These are phyloP conservation scores for Mycena rosella DNA, from an alignment of 768 basidiomycete genomes.

Conservation along the genomic window DNA sequence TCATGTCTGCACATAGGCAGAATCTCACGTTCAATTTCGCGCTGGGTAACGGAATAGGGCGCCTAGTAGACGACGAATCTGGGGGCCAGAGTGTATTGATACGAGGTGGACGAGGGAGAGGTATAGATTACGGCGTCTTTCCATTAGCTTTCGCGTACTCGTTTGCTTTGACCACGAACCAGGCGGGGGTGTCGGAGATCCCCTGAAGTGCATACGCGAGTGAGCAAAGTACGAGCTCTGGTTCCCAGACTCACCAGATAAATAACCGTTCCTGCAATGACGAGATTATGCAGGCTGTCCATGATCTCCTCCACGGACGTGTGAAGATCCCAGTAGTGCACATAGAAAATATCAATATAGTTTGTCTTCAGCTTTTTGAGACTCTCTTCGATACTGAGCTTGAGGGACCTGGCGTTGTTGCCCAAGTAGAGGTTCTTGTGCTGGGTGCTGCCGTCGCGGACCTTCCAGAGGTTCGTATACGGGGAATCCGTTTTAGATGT, in stretches of 20 bases:
- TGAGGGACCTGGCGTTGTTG: conserved; percentile 61
- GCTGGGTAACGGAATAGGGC: conserved; percentile 45
- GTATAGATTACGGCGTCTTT: conserved; percentile 48
- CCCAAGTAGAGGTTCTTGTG: conserved; percentile 58
- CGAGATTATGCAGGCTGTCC: conserved; percentile 57
- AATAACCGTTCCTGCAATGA: conserved; percentile 56
- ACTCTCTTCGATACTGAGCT: conserved; percentile 47
- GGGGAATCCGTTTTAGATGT: conserved; percentile 11
- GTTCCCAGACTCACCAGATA: conserved; percentile 47
- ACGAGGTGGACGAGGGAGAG: neutral
- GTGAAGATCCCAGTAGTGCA: conserved; percentile 65
- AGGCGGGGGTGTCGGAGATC: conserved; percentile 50
- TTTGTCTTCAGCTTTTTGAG: conserved; percentile 62
- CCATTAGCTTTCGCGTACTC: conserved; percentile 57
- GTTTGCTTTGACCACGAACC: conserved; percentile 54
- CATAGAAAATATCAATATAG: conserved; percentile 68
- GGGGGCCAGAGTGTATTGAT: neutral
- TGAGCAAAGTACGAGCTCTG: neutral
- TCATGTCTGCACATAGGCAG: conserved; percentile 47
- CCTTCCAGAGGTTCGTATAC: conserved; percentile 50
- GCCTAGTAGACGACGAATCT: conserved; percentile 61
- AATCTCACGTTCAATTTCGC: conserved; percentile 61
- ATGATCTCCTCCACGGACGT: conserved; percentile 63
- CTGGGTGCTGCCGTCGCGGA: conserved; percentile 33
- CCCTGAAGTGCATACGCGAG: conserved; percentile 34